Percentiles rank a stretch among this genome's conserved stretches.
These are phyloP conservation scores for Clonostachys sp. DNA, from an alignment of 2,329 filamentous ascomycete genomes.

Conservation along the genomic window DNA sequence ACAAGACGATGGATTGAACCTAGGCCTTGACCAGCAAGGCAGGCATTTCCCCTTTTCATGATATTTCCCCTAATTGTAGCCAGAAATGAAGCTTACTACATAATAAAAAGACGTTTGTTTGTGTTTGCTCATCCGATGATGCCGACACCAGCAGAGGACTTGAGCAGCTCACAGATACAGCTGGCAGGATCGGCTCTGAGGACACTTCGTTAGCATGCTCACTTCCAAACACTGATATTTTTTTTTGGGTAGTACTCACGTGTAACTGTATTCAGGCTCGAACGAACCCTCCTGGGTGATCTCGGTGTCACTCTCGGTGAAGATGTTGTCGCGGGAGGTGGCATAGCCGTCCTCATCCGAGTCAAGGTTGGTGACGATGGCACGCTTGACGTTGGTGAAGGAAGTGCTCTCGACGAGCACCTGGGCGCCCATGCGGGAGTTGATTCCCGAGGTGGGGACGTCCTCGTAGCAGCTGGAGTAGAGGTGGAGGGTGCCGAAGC, in stretches of 20 bases:
- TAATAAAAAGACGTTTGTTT: too few relatives aligned
- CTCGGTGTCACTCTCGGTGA: slow-evolving; percentile 23
- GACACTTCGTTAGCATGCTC: slow-evolving; percentile 8
- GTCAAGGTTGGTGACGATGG: slow-evolving; percentile 33
- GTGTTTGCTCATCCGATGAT: background rate
- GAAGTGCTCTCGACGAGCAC: slow-evolving; percentile 47
- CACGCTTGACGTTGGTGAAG: slow-evolving; percentile 36
- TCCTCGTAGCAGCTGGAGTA: slow-evolving; percentile 35
- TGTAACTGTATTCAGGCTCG: slow-evolving; percentile 24
- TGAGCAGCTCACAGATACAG: slow-evolving; percentile 10
- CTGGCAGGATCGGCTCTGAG: slow-evolving; percentile 13
- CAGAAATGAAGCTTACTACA: too few relatives aligned
- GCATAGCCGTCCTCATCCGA: slow-evolving; percentile 37
- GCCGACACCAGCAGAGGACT: slow-evolving; percentile 8
- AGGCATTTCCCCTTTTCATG: too few relatives aligned
- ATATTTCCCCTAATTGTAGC: too few relatives aligned
- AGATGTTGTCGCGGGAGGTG: slow-evolving; percentile 36
- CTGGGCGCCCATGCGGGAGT: slow-evolving; percentile 47
- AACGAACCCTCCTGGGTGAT: slow-evolving; percentile 24
- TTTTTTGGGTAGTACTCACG: slow-evolving; percentile 7
- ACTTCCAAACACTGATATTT: background rate
- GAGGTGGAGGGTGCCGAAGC: slow-evolving; percentile 56
- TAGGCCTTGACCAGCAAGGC: too few relatives aligned
- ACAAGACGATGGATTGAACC: too few relatives aligned
- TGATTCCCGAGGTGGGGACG: slow-evolving; percentile 40